These are phyloP conservation scores for Acanthamoeba castellanii DNA, from an alignment of 208 protist species.

Conservation along the genomic window DNA sequence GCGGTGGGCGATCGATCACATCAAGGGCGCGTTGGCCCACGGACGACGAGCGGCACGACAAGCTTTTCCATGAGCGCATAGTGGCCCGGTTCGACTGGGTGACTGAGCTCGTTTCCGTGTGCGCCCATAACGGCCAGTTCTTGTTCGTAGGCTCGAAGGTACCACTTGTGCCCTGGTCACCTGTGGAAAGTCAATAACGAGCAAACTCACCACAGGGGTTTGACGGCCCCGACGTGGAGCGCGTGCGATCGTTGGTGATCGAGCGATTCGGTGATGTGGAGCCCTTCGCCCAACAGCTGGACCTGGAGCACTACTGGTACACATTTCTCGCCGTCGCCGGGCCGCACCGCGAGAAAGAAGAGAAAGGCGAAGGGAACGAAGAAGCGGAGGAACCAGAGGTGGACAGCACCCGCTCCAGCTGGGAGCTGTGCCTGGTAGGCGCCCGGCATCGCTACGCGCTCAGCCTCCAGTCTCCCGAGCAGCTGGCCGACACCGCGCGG, in stretches of 20 bases:
- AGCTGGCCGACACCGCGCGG: background rate
- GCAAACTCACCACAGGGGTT: background rate
- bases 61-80: background rate
- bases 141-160: background rate
- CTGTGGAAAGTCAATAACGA: background rate
- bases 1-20: too few relatives aligned
- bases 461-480: background rate
- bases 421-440: background rate
- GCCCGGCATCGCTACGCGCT: background rate
- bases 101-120: background rate
- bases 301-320: conserved; percentile 25
- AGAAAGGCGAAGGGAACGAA: background rate
- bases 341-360: background rate
- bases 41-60: background rate
- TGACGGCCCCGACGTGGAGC: background rate
- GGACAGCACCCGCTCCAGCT: background rate
- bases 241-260: background rate
- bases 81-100: background rate
- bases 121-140: background rate
- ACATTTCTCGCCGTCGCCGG: background rate
- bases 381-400: background rate
- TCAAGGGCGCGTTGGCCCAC: background rate
- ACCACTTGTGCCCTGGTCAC: background rate
- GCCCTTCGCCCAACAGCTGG: background rate
- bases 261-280: background rate